phyloP scores from a whole-genome alignment of 1,284 basidiomycete species.

The Moniliophthora roreri region DNA sequence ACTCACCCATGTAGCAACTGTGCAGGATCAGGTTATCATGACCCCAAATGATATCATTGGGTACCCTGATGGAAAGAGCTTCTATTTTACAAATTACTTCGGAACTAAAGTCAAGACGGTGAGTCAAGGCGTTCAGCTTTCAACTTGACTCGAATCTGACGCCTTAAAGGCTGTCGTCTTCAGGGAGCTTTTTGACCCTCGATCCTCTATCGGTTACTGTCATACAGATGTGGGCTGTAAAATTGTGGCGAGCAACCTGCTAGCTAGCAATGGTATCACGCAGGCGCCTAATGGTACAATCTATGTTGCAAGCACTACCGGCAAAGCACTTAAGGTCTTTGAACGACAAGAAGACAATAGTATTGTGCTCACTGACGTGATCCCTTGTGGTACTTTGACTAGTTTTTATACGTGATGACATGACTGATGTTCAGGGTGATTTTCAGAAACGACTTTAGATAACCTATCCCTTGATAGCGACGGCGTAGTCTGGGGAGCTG shows the following conservation, averaged over 20 bases:
- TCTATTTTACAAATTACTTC: slow-evolving; percentile 72
- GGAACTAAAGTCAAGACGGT: slow-evolving; percentile 55
- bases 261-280: slow-evolving; percentile 56
- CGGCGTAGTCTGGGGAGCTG: slow-evolving; percentile 58
- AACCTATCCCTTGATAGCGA: slow-evolving; percentile 57
- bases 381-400: slow-evolving; percentile 38
- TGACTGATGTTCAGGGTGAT: neutral
- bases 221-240: slow-evolving; percentile 58
- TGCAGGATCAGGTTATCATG: slow-evolving; percentile 52
- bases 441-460: slow-evolving; percentile 48
- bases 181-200: slow-evolving; percentile 14
- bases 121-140: slow-evolving; percentile 21
- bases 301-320: slow-evolving; percentile 48
- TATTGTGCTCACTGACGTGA: slow-evolving; percentile 46
- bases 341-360: slow-evolving; percentile 56
- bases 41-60: slow-evolving; percentile 72
- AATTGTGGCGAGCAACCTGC: slow-evolving; percentile 43
- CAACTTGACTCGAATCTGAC: neutral
- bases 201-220: slow-evolving; percentile 58
- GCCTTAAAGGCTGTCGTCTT: slow-evolving; percentile 3
- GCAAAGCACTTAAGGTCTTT: slow-evolving; percentile 47
- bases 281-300: slow-evolving; percentile 52
- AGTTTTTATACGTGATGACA: neutral
- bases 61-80: slow-evolving; percentile 54
- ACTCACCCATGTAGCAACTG: slow-evolving; percentile 57